These are phyloP conservation scores for Hymenoscyphus infarciens DNA, from an alignment of 2,329 filamentous ascomycete genomes.

Conservation along the genomic window DNA sequence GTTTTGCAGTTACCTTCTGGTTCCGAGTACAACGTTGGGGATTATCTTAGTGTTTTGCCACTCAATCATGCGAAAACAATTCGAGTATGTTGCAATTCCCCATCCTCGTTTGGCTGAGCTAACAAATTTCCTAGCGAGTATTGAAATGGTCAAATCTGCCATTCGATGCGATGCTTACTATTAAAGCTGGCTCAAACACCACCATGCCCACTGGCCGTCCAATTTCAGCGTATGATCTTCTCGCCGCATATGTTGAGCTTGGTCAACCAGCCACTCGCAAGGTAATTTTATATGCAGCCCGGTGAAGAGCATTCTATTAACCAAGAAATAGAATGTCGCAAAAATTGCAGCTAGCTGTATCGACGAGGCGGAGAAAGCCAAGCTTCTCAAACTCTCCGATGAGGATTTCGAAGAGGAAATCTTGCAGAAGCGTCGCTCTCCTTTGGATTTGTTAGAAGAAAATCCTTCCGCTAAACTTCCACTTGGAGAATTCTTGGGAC, in stretches of 20 bases:
- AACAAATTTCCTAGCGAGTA: constrained; percentile 39
- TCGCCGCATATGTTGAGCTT: constrained; percentile 57
- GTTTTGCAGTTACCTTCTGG: constrained; percentile 36
- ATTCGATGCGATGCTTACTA: constrained; percentile 54
- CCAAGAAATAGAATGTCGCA: constrained; percentile 39
- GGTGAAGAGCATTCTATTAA: background rate
- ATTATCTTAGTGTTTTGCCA: constrained; percentile 24
- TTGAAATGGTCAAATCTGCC: constrained; percentile 55
- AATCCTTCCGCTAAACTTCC: constrained; percentile 58
- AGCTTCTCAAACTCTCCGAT: constrained; percentile 40
- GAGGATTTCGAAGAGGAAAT: constrained; percentile 32
- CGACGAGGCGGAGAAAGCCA: constrained; percentile 42
- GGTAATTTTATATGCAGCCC: constrained; percentile 15
- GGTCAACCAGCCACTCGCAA: constrained; percentile 54
- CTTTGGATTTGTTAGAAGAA: constrained; percentile 67
- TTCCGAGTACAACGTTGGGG: constrained; percentile 21
- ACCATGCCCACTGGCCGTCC: constrained; percentile 44
- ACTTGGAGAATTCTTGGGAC: constrained; percentile 63
- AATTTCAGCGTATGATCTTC: constrained; percentile 50
- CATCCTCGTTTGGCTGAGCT: background rate
- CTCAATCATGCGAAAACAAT: constrained; percentile 19
- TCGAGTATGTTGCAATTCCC: background rate
- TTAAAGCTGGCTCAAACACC: constrained; percentile 40
- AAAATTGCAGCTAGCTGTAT: constrained; percentile 45
- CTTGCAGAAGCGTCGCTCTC: constrained; percentile 51